These are phyloP conservation scores for Yueomyces sp. DNA, from an alignment of 1,139 yeast species.

Conservation along the genomic window DNA sequence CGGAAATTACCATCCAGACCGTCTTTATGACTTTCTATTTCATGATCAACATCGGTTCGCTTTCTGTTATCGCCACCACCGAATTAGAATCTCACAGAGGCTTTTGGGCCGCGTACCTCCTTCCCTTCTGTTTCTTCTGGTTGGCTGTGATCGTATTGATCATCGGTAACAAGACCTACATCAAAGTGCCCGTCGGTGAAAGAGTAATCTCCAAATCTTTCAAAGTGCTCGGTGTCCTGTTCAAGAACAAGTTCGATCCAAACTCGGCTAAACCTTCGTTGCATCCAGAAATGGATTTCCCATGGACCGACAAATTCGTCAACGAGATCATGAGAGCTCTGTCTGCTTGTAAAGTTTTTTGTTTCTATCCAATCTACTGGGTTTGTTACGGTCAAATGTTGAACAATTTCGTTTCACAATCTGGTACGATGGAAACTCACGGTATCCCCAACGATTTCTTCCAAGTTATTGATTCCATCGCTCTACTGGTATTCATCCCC, in stretches of 20 bases:
- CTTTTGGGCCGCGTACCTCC: conserved; percentile 64
- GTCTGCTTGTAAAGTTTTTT: conserved; percentile 47
- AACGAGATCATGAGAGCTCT: conserved; percentile 47
- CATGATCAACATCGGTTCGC: conserved; percentile 71
- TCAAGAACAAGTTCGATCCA: conserved; percentile 38
- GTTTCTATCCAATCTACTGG: conserved; percentile 51
- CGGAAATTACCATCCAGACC: conserved; percentile 58
- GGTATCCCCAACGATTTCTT: conserved; percentile 66
- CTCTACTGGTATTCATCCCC: conserved; percentile 54
- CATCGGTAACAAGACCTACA: conserved; percentile 44
- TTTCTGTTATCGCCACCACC: conserved; percentile 67
- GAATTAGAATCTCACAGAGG: conserved; percentile 34
- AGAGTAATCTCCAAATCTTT: conserved; percentile 48
- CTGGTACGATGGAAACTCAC: conserved; percentile 51
- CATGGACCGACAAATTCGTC: conserved; percentile 42
- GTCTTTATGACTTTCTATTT: conserved; percentile 69
- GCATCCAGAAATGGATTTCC: conserved; percentile 28
- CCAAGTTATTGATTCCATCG: conserved; percentile 54
- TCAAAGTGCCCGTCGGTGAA: conserved; percentile 51
- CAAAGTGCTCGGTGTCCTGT: conserved; percentile 34
- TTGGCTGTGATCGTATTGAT: conserved; percentile 44
- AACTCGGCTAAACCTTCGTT: conserved; percentile 45
- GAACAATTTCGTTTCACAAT: conserved; percentile 49
- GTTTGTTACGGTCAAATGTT: conserved; percentile 58
- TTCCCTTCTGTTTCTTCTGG: conserved; percentile 58